phyloP scores from a whole-genome alignment of 495 filamentous ascomycete species.

The Neurospora sp. region DNA sequence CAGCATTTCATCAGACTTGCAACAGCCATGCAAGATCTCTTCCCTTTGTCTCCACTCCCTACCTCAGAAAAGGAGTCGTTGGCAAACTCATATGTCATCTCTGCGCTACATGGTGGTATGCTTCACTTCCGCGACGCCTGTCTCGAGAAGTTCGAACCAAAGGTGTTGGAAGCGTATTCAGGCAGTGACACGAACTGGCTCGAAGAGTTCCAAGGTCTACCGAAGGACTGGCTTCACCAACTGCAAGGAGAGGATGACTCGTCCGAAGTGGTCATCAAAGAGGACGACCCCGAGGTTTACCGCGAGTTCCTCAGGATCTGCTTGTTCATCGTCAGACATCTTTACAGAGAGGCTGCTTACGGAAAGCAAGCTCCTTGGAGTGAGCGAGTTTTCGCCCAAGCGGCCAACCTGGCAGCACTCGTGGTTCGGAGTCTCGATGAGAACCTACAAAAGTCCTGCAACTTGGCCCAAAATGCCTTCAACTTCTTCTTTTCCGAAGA shows the following conservation, averaged over 20 bases:
- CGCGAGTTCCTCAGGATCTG: slow-evolving; percentile 16
- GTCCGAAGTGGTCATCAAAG: background rate
- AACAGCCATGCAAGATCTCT: slow-evolving; percentile 14
- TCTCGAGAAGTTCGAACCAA: slow-evolving; percentile 7
- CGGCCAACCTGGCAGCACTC: slow-evolving; percentile 20
- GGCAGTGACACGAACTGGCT: slow-evolving; percentile 14
- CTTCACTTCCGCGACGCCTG: slow-evolving; percentile 25
- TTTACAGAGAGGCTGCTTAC: slow-evolving; percentile 13
- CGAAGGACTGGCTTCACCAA: slow-evolving; percentile 13
- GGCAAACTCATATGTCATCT: slow-evolving; percentile 16
- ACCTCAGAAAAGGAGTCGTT: background rate
- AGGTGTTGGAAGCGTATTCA: slow-evolving; percentile 4
- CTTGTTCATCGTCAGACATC: slow-evolving; percentile 12
- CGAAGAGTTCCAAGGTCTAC: slow-evolving; percentile 9
- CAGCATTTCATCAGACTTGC: slow-evolving; percentile 17
- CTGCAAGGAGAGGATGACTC: background rate
- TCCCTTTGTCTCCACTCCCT: slow-evolving; percentile 12
- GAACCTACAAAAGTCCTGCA: slow-evolving; percentile 16
- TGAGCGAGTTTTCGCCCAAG: slow-evolving; percentile 15
- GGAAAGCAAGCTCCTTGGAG: slow-evolving; percentile 9
- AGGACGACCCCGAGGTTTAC: slow-evolving; percentile 16
- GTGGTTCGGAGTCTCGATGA: slow-evolving; percentile 19
- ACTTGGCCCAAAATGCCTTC: slow-evolving; percentile 23
- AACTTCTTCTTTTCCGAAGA: slow-evolving; percentile 16
- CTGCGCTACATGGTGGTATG: slow-evolving; percentile 17